A percentile compares a stretch with the other conserved stretches of the same genome.
Conservation (phyloP, 2,329 filamentous ascomycete species). For the Colletotrichum sojae region DNA sequence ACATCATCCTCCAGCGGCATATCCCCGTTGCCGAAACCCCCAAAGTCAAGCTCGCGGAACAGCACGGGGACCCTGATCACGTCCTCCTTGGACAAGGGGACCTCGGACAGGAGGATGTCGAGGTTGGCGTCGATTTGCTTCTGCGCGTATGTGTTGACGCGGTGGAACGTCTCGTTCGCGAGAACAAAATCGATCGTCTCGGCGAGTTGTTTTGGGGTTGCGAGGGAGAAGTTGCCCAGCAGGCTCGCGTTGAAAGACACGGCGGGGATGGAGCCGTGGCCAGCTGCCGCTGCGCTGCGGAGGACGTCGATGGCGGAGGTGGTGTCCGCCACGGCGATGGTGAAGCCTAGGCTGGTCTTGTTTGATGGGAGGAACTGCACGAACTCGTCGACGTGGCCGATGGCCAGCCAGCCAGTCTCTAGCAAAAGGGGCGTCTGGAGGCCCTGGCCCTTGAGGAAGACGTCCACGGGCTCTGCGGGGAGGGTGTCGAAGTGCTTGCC, state of each 20-base stretch:
- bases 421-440: slow-evolving; percentile 52
- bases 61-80: slow-evolving; percentile 45
- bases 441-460: slow-evolving; percentile 51
- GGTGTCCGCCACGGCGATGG: slow-evolving; percentile 44
- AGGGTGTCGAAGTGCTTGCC: slow-evolving; percentile 30
- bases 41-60: slow-evolving; percentile 26
- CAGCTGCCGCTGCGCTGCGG: slow-evolving; percentile 40
- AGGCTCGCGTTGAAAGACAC: slow-evolving; percentile 7
- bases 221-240: not conserved
- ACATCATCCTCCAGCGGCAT: slow-evolving; percentile 5
- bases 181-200: slow-evolving; percentile 39
- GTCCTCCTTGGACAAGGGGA: slow-evolving; percentile 43
- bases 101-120: slow-evolving; percentile 22
- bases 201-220: slow-evolving; percentile 1
- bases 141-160: slow-evolving; percentile 26
- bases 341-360: slow-evolving; percentile 41
- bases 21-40: not conserved
- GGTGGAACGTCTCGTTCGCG: slow-evolving; percentile 26
- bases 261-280: slow-evolving; percentile 43
- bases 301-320: slow-evolving; percentile 45
- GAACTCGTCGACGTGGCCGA: slow-evolving; percentile 54
- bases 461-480: slow-evolving; percentile 48
- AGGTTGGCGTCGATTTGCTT: slow-evolving; percentile 41
- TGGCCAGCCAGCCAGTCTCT: slow-evolving; percentile 49
- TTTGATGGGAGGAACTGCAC: slow-evolving; percentile 49